Base-by-base conservation (phyloP, 139 green algal genomes). In the Picochlorum sp. region DNA sequence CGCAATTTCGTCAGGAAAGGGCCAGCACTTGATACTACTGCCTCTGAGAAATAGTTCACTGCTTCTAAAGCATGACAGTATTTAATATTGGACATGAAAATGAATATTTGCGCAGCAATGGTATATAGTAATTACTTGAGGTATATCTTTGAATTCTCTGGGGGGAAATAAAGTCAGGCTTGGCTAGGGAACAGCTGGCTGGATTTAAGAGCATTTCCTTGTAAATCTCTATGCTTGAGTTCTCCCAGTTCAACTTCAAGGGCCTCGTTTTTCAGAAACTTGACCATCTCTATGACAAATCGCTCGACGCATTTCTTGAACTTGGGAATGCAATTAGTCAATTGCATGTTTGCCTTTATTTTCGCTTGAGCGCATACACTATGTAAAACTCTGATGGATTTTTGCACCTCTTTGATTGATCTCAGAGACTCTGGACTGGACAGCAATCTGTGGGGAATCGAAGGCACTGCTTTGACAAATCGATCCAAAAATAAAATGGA, bases 281-380 rank as follows among this genome's bases (percentile, higher is more conserved):
- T 4, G 8, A 41, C 57, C 31, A 65, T 50, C 25, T 26, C 10
- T 47, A 72, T 61, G 7, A 63, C 36, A 30, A 70, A 75, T n/a
- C 33, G 28, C 53, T 75, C 68, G 28, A 72, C 31, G 0, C 50
- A 53, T 7, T 55, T 39, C 37, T 75, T 75, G 7, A 72, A 12
- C 3, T 18, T 28, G 4, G 68, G 61, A 45, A 75, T 59, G 18
- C 41, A 47, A 28, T 41, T 39, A 7, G 53, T 47, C 16, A 69
- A 28, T 12, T 40, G 35, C 24, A 58, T 39, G 12, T 52, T 30
- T 30, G 53, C 61, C 25, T 40, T 28, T 24, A 10, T 55, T 59
- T 78, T 78, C 37, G 59, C 66, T 55, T 78, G 59, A 39, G 29
- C 33, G 55, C 70, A 78, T 33, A 78, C 33, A 25, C 41, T 28